A percentile compares a stretch with the other conserved stretches of the same genome.
phyloP scores from a whole-genome alignment of 495 filamentous ascomycete genomes.

The Xylaria flabelliformis region DNA sequence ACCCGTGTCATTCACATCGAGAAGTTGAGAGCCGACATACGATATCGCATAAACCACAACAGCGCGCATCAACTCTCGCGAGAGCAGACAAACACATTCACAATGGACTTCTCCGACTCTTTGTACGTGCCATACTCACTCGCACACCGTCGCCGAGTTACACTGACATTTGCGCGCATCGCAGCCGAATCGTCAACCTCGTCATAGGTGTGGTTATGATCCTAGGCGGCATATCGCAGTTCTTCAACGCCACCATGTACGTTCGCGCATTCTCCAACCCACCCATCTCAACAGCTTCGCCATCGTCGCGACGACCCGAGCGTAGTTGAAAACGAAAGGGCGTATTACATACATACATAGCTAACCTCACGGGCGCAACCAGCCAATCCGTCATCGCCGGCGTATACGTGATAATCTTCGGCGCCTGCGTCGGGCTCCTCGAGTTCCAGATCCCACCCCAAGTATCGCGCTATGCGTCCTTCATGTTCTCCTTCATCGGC shows the following conservation, averaged over 20 bases:
- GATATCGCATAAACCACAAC: background rate
- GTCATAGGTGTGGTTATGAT: constrained; percentile 87
- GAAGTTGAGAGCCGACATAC: background rate
- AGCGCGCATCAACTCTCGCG: background rate
- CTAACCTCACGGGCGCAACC: constrained; percentile 16
- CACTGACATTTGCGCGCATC: constrained; percentile 33
- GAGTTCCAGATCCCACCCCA: constrained; percentile 97
- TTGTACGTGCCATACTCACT: constrained; percentile 44
- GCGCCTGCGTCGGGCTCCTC: constrained; percentile 71
- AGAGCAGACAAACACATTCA: constrained; percentile 18
- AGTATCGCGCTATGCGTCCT: constrained; percentile 89
- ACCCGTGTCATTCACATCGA: background rate
- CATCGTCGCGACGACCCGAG: background rate
- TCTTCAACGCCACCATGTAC: constrained; percentile 69
- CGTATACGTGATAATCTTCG: constrained; percentile 87
- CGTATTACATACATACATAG: background rate
- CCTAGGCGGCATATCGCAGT: constrained; percentile 87
- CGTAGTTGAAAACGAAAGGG: background rate
- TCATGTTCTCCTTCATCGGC: constrained; percentile 96
- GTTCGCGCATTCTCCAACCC: constrained; percentile 32
- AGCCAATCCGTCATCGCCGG: constrained; percentile 78
- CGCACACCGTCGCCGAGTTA: background rate
- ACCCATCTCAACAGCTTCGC: background rate
- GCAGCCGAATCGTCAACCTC: constrained; percentile 92
- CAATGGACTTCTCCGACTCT: constrained; percentile 55